A percentile compares a stretch with the other conserved stretches of the same genome.
These are phyloP conservation scores for Quillaja saponaria DNA, from an alignment of 306 rosid genomes.

Conservation along the genomic window DNA sequence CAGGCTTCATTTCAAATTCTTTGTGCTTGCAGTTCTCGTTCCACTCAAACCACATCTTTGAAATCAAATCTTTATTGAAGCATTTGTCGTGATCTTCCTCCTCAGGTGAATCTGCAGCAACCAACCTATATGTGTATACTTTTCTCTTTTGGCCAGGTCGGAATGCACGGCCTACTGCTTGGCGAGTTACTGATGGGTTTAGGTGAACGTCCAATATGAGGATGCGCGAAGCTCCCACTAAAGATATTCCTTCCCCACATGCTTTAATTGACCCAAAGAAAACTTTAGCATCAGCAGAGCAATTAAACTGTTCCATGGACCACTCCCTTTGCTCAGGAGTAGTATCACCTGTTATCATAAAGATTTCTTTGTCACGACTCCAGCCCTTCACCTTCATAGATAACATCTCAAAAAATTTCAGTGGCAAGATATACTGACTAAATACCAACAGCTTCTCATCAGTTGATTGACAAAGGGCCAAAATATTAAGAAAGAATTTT, in stretches of 20 bases:
- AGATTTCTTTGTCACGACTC: constrained; percentile 71
- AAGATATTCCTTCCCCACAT: constrained; percentile 94
- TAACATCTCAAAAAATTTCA: constrained; percentile 83
- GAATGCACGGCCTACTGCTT: constrained; percentile 96
- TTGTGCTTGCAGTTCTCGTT: constrained; percentile 67
- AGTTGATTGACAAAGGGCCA: constrained; percentile 60
- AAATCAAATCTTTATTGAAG: constrained; percentile 73
- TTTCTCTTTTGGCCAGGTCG: constrained; percentile 86
- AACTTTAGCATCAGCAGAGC: constrained; percentile 66
- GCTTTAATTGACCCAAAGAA: constrained; percentile 98
- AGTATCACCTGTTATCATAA: constrained; percentile 84
- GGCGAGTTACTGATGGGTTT: constrained; percentile 93
- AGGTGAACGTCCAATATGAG: constrained; percentile 80
- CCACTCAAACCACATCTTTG: constrained; percentile 99
- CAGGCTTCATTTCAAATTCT: constrained; percentile 55
- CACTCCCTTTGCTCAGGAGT: constrained; percentile 65
- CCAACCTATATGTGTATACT: constrained; percentile 69
- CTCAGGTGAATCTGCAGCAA: constrained; percentile 81
- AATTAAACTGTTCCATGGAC: constrained; percentile 83
- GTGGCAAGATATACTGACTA: constrained; percentile 84
- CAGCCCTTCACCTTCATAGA: constrained; percentile 60
- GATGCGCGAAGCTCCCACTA: constrained; percentile 92
- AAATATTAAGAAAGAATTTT: constrained; percentile 66
- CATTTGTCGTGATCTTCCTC: constrained; percentile 74
- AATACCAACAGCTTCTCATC: constrained; percentile 89